Conservation (phyloP, 768 basidiomycete species). For the Mycena floridula region DNA sequence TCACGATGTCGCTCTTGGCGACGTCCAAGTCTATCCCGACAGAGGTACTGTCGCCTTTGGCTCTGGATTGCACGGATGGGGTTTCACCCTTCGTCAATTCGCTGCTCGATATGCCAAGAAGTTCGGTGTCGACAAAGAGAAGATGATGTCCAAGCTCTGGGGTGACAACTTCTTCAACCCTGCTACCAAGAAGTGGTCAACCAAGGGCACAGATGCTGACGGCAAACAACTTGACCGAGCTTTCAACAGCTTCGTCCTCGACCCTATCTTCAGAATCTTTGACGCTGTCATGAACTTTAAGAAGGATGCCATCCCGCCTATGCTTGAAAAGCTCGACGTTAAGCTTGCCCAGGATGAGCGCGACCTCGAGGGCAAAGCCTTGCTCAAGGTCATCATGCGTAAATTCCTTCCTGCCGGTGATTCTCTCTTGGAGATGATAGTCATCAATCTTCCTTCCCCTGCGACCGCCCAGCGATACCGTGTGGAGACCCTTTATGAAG, state of each 20-base stretch:
- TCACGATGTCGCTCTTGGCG: slow-evolving; percentile 88
- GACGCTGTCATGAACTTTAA: slow-evolving; percentile 99
- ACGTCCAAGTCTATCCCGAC: slow-evolving; percentile 98
- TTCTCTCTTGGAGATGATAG: slow-evolving; percentile 98
- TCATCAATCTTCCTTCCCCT: slow-evolving; percentile 97
- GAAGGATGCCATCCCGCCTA: slow-evolving; percentile 76
- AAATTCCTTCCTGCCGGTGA: slow-evolving; percentile 99
- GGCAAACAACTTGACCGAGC: slow-evolving; percentile 95
- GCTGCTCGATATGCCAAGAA: slow-evolving; percentile 93
- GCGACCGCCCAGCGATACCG: slow-evolving; percentile 97
- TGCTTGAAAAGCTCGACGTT: slow-evolving; percentile 96
- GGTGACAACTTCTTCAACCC: slow-evolving; percentile 99
- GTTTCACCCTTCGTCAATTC: slow-evolving; percentile 97
- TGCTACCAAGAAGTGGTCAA: slow-evolving; percentile 92
- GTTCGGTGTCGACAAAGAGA: slow-evolving; percentile 97
- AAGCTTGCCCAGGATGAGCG: slow-evolving; percentile 84
- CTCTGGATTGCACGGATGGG: slow-evolving; percentile 99
- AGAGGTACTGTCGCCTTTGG: slow-evolving; percentile 98
- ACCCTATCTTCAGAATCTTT: slow-evolving; percentile 98
- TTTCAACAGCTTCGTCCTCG: slow-evolving; percentile 97
- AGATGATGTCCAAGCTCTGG: slow-evolving; percentile 98
- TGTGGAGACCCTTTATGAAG: slow-evolving; percentile 99
- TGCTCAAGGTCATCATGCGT: slow-evolving; percentile 98
- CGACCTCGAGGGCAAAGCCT: slow-evolving; percentile 90
- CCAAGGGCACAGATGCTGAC: slow-evolving; percentile 64